Percentiles rank a stretch among this genome's conserved stretches.
These are phyloP conservation scores for Osmanthus fragrans DNA, from an alignment of 257 asterid species.

Conservation along the genomic window DNA sequence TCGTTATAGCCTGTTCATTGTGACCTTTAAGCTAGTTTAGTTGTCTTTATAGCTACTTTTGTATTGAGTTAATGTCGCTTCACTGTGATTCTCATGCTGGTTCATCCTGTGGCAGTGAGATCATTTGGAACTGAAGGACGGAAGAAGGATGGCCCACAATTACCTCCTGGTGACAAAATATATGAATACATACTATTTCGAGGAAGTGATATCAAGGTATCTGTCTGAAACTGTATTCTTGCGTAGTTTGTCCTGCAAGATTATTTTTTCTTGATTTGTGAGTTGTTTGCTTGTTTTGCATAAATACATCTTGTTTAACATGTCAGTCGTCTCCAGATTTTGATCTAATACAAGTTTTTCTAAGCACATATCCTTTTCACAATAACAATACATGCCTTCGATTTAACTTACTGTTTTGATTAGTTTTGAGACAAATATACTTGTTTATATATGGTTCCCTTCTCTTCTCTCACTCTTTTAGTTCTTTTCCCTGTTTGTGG, in stretches of 20 bases:
- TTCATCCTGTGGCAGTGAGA: slow-evolving; percentile 57
- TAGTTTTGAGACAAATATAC: neutral
- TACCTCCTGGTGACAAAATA: slow-evolving; percentile 82
- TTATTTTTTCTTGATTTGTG: neutral
- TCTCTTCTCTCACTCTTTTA: too few relatives aligned
- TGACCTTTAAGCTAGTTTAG: neutral
- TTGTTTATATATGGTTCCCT: neutral
- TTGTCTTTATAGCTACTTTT: neutral
- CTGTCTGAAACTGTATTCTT: slow-evolving; percentile 9
- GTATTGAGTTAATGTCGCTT: neutral
- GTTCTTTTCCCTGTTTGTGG: neutral
- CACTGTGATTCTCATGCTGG: neutral
- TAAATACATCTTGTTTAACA: neutral
- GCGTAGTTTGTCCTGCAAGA: neutral
- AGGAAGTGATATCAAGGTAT: slow-evolving; percentile 94
- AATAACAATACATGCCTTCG: neutral
- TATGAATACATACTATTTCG: slow-evolving; percentile 91
- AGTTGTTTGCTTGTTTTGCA: neutral
- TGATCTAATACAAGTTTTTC: neutral
- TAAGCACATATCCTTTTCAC: neutral
- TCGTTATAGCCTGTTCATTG: neutral
- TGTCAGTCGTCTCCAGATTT: neutral
- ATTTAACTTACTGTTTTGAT: neutral
- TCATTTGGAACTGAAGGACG: slow-evolving; percentile 98
- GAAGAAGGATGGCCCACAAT: slow-evolving; percentile 87